Evolutionary conservation across 2,329 filamentous ascomycete genomes (phyloP), one percentile per base, ranked within the genome.

Genomic region (Talaromyces albobiverticillius): DNA sequence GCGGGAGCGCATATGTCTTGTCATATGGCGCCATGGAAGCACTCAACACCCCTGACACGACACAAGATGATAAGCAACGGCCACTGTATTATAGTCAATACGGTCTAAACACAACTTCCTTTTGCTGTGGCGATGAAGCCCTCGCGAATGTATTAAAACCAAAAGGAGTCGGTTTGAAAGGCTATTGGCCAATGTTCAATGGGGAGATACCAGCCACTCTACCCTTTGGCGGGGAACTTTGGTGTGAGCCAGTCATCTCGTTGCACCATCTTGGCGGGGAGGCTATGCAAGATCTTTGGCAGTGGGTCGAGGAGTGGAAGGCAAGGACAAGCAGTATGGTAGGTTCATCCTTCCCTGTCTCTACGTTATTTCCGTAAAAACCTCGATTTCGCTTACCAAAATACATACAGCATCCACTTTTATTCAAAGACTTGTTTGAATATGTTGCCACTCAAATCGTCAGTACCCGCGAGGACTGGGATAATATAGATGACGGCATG

Each of bases 121-220:
- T 49, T 5, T 49, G 46, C 34, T 49, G 46, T 49, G 46, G 46
- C 16, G 46, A 49, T 49, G 46, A 49, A 16, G 46, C 46, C 34
- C 46, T 49, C 23, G 46, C 46, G 23, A 40, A 4, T 7, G 46
- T 49, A 40, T 29, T 49, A 20, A 49, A 49, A 49, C 38, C 46
- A 25, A 49, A 49, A 49, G 46, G 46, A 13, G 46, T 49, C 20
- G 26, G 11, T 14, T 32, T 49, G n/a, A 49, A 40, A 38, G 46
- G 46, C 11, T 49, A 49, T 20, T 49, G 46, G 46, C 46, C 46
- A 29, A 49, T 49, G 46, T 40, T 49, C 3, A 49, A 49, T 40
- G 46, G 46, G 4, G 46, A 49, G 46, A 25, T 49, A 49, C 46
- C 46, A 40, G 18, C 32, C 5, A 11, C 34, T 25, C 1, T 49